phyloP scores from a whole-genome alignment of 805 yeast genomes.

The Kockiozyma suomiensis region DNA sequence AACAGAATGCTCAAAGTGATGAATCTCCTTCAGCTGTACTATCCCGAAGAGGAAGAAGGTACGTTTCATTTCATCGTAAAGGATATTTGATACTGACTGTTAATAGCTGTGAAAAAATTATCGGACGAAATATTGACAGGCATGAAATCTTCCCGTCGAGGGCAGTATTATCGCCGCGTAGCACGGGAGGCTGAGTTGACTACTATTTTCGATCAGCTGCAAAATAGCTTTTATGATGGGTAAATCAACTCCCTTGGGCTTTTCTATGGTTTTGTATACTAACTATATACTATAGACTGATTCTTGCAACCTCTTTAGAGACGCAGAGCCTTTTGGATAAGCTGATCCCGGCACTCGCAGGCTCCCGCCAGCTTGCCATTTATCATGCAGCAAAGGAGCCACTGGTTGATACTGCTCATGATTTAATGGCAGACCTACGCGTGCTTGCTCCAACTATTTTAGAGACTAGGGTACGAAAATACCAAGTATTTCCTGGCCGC shows the following conservation, averaged over 20 bases:
- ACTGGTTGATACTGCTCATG: conserved; percentile 71
- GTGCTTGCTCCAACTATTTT: conserved; percentile 79
- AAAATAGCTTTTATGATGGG: conserved; percentile 28
- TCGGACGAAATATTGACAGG: conserved; percentile 56
- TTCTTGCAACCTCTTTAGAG: conserved; percentile 72
- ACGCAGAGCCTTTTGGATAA: conserved; percentile 64
- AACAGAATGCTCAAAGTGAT: conserved; percentile 64
- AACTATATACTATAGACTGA: conserved; percentile 72
- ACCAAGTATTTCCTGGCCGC: conserved; percentile 92
- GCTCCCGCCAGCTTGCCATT: conserved; percentile 83
- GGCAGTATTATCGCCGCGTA: conserved; percentile 67
- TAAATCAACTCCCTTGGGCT: neutral
- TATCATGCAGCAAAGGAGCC: conserved; percentile 82
- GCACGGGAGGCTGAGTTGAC: conserved; percentile 54
- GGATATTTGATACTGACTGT: neutral
- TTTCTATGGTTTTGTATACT: conserved; percentile 42
- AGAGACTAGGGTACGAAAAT: conserved; percentile 81
- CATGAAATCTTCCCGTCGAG: conserved; percentile 60
- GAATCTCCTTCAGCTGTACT: conserved; percentile 76
- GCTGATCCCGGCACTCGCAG: conserved; percentile 67
- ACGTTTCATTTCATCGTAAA: conserved; percentile 42
- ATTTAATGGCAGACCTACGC: conserved; percentile 63
- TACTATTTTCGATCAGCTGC: conserved; percentile 40
- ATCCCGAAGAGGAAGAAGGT: conserved; percentile 66
- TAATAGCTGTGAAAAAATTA: conserved; percentile 40